These are phyloP conservation scores for Colletotrichum theobromicola DNA, from an alignment of 2,329 filamentous ascomycete species.

Conservation along the genomic window DNA sequence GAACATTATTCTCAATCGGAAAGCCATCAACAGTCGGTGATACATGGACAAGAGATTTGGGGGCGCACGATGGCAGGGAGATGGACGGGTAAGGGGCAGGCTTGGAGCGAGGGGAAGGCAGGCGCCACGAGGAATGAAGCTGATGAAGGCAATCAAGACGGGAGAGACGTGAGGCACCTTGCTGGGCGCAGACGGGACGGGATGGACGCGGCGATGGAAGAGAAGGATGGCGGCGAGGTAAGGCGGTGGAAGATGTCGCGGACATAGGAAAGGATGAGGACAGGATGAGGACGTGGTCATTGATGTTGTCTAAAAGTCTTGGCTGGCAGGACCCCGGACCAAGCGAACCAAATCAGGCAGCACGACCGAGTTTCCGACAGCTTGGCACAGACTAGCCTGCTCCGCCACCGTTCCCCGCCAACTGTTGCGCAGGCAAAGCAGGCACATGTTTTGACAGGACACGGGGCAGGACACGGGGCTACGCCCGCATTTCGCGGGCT, in stretches of 20 bases:
- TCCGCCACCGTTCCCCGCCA: slow-evolving; percentile 5
- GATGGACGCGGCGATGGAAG: not conserved
- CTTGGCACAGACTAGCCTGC: slow-evolving; percentile 12
- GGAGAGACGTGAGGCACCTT: not conserved
- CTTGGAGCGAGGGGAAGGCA: not conserved
- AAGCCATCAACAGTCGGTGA: not conserved
- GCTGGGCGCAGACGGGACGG: not conserved
- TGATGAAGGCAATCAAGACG: slow-evolving; percentile 19
- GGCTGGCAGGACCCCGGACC: not conserved
- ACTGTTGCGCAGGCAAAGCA: not conserved
- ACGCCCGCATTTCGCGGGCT: not conserved
- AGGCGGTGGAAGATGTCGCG: not conserved
- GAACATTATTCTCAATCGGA: not conserved
- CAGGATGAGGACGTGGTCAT: not conserved
- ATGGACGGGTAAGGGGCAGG: not conserved
- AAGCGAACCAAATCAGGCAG: not conserved
- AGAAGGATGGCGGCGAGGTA: not conserved
- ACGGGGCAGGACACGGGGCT: not conserved
- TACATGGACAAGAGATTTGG: not conserved
- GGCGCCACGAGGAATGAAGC: not conserved
- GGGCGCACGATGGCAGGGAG: not conserved
- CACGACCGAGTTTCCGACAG: slow-evolving; percentile 13
- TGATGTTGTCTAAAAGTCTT: not conserved
- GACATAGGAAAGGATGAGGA: not conserved
- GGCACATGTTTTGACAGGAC: not conserved